phyloP scores from a whole-genome alignment of 768 basidiomycete species.

The Amanita exitialis region DNA sequence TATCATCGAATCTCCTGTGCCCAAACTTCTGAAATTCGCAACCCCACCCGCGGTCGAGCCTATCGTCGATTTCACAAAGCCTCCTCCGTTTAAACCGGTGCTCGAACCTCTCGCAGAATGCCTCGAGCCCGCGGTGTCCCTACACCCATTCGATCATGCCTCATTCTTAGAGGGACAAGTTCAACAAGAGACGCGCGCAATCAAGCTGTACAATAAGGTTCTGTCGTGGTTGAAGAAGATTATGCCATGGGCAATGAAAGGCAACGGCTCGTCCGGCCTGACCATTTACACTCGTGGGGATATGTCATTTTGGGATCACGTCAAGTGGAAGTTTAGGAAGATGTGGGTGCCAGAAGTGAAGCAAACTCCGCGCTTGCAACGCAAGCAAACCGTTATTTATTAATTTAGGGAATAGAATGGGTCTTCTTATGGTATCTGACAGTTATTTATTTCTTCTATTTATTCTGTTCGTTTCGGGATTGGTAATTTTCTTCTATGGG shows the following conservation, averaged over 20 bases:
- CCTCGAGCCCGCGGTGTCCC: background rate
- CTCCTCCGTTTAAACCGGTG: background rate
- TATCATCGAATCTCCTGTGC: background rate
- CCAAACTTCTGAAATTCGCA: background rate
- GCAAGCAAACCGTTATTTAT: background rate
- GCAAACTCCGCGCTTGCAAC: background rate
- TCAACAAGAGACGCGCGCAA: background rate
- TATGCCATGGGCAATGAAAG: background rate
- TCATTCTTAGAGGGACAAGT: background rate
- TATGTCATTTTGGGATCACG: background rate
- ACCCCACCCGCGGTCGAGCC: background rate
- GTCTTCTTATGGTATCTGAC: too few relatives aligned
- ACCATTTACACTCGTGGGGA: background rate
- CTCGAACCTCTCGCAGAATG: conserved; percentile 1
- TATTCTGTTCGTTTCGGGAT: too few relatives aligned
- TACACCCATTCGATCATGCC: background rate
- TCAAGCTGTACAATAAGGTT: background rate
- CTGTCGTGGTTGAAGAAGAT: conserved; percentile 1
- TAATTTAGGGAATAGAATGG: background rate
- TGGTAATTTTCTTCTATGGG: too few relatives aligned
- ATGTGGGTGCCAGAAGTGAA: conserved; percentile 3
- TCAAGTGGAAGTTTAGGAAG: conserved; percentile 3
- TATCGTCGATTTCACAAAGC: background rate
- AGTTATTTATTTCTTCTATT: too few relatives aligned
- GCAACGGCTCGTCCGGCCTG: background rate